Base-by-base conservation (phyloP, 2,329 filamentous ascomycete species). In the Metarhizium guizhouense region DNA sequence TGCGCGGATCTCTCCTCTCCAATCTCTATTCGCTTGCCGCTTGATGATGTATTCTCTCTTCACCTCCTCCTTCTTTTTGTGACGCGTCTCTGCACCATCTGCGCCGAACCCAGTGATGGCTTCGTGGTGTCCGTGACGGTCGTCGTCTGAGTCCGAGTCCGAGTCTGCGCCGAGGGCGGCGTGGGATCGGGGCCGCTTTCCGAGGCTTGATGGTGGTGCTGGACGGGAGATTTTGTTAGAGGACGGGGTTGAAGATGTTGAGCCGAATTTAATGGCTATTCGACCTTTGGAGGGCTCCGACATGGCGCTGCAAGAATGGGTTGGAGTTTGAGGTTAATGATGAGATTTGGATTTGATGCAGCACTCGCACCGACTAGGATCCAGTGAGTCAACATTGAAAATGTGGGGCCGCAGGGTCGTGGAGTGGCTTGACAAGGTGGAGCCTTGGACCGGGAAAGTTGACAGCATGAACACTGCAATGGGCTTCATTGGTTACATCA, bases 1-100 rank as follows among this genome's bases (percentile, higher is more conserved):
- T 58, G 76, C 76, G 59, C 74, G 74, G 58, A 73, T 70, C 56
- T 84, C 80, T 56, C 77, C 74, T 62, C 78, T 76, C 84, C 83
- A 86, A 70, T 87, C 81, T 54, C 78, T 75, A 68, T 87, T 88
- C 59, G 73, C 70, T 62, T 80, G 74, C 43, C 72, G 72, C 34
- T 76, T 72, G 60, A 90, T 89, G 18, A 88, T 72, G 48, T 83
- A 73, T 7, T 76, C 62, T 57, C 67, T 70, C 57, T 68, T 68
- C 38, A 62, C 59, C n/a, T 60, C 60, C 51, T 58, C 68, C 57
- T 47, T 72, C 68, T 59, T 68, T 67, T 59, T 68, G 60, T 59
- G 66, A 58, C 66, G 80, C 72, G 61, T 69, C 59, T 72, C 71
- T 14, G 69, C 69, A 10, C 70, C 70, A 13, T 79, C 77, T 30